Percentiles rank a stretch among this genome's conserved stretches.
Evolutionary conservation across 106 monocot genomes (phyloP).

Genomic region (Posidonia australis): DNA sequence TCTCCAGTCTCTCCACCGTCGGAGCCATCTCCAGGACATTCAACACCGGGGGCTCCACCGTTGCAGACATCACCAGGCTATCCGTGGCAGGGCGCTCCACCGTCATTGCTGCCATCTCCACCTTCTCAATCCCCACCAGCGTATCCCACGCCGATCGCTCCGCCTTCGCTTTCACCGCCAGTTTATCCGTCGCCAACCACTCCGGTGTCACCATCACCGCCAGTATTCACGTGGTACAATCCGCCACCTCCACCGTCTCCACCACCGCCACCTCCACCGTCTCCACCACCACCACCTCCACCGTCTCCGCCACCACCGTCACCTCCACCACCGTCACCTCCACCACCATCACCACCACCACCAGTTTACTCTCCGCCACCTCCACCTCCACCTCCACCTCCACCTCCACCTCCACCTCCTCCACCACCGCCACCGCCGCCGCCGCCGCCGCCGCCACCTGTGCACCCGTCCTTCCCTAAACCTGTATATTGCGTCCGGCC

Average conservation of each 20-base stretch:
- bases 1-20: not conserved
- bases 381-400: not conserved
- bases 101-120: not conserved
- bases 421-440: not conserved
- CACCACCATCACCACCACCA: not conserved
- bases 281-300: constrained; percentile 3
- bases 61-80: not conserved
- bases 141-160: too few species aligned
- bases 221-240: not conserved
- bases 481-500: constrained; percentile 12
- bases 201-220: not conserved
- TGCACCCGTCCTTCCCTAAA: not conserved
- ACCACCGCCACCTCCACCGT: not conserved
- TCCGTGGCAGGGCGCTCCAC: not conserved
- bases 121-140: not conserved
- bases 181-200: not conserved
- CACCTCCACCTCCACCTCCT: not conserved
- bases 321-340: not conserved
- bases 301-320: not conserved
- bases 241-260: constrained; percentile 7
- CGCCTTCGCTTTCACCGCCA: not conserved
- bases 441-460: not conserved
- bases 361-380: constrained; percentile 6
- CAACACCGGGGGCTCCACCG: not conserved
- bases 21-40: not conserved